Conservation (phyloP, 768 basidiomycete genomes). For the Ramaria rubella region DNA sequence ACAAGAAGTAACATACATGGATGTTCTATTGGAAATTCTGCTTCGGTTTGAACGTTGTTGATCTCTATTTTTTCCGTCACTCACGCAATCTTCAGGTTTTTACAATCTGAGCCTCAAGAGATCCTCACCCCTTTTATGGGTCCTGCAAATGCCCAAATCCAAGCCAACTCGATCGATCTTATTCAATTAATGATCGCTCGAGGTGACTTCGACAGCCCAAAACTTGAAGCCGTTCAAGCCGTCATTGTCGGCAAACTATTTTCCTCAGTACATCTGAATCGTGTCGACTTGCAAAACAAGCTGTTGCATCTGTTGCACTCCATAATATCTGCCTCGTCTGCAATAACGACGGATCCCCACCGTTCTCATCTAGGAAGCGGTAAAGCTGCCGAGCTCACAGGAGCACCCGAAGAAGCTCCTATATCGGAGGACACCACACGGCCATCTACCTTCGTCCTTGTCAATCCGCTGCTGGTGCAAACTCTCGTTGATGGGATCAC, state of each 20-base stretch:
- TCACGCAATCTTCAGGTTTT: constrained; percentile 41
- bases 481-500: constrained; percentile 78
- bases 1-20: constrained; percentile 64
- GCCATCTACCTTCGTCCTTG: constrained; percentile 30
- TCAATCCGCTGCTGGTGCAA: constrained; percentile 70
- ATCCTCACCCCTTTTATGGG: constrained; percentile 45
- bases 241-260: constrained; percentile 71
- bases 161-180: constrained; percentile 71
- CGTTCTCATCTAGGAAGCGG: background rate
- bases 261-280: constrained; percentile 56
- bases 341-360: constrained; percentile 25
- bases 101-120: constrained; percentile 70
- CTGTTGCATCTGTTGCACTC: constrained; percentile 87
- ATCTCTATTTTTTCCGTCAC: background rate
- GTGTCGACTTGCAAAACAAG: constrained; percentile 88
- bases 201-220: constrained; percentile 63
- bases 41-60: constrained; percentile 46
- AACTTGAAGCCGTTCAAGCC: constrained; percentile 61
- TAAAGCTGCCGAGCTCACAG: background rate
- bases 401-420: constrained; percentile 13
- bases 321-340: constrained; percentile 59
- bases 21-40: constrained; percentile 65
- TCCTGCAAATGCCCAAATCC: constrained; percentile 55
- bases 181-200: constrained; percentile 76
- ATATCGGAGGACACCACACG: constrained; percentile 27